Evolutionary conservation across 371 early-diverging fungal species (phyloP).

Genomic region (Choanephora cucurbitarum): DNA sequence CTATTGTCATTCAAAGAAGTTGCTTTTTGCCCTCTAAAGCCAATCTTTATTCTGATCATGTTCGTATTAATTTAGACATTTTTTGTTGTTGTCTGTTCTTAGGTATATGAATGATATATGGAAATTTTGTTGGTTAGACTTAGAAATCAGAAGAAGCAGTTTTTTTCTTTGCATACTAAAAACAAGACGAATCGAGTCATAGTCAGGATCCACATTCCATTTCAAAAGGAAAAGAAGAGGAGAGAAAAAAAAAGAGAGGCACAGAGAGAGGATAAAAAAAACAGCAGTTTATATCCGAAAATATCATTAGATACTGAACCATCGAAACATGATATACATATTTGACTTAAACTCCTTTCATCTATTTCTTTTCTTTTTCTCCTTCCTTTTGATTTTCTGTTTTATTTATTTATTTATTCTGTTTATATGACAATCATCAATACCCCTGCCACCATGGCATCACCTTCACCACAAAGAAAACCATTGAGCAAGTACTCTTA

Average conservation of each 20-base stretch:
- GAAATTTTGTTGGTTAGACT: too few species aligned
- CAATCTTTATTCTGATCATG: too few species aligned
- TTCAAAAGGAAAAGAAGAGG: conserved; percentile 4
- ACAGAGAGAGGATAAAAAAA: conserved; percentile 5
- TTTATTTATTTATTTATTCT: conserved; percentile 15
- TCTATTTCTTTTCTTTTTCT: conserved; percentile 8
- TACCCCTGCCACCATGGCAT: conserved; percentile 29
- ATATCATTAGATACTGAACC: conserved; percentile 16
- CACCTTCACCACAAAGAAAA: conserved; percentile 47
- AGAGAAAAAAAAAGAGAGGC: not conserved
- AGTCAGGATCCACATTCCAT: conserved; percentile 2
- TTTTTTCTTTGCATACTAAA: not conserved
- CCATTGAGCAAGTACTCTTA: conserved; percentile 25
- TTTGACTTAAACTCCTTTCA: conserved; percentile 9
- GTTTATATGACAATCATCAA: conserved; percentile 21
- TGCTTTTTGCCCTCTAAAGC: too few species aligned
- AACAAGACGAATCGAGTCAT: not conserved
- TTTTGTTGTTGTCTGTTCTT: too few species aligned
- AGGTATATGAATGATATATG: too few species aligned
- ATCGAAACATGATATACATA: conserved; percentile 10
- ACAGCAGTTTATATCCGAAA: conserved; percentile 14
- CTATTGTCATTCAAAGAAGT: too few species aligned
- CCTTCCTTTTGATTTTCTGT: conserved; percentile 6
- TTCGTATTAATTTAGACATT: too few species aligned
- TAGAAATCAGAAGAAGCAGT: not conserved